These are phyloP conservation scores for Gossypium herbaceum DNA, from an alignment of 345 rosid genomes.

Conservation along the genomic window DNA sequence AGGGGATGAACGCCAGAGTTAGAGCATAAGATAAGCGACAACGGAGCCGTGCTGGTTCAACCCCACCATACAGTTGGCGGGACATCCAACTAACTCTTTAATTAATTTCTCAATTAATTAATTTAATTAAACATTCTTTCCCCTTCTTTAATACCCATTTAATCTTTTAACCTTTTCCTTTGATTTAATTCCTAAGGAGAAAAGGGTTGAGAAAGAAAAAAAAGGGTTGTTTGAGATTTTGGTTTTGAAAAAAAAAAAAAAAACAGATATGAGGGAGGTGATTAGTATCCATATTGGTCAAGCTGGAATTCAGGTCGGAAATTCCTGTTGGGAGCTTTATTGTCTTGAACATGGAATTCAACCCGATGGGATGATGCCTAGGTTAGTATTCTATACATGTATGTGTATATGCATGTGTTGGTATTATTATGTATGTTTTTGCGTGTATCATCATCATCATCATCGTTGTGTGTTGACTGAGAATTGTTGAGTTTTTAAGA, in stretches of 20 bases:
- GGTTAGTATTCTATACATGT: slow-evolving; percentile 21
- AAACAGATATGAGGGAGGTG: slow-evolving; percentile 47
- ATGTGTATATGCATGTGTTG: not conserved
- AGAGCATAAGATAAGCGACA: slow-evolving; percentile 27
- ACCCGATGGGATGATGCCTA: slow-evolving; percentile 60
- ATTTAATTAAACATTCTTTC: not conserved
- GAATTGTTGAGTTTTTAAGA: not conserved
- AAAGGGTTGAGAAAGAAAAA: not conserved
- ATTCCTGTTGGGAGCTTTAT: slow-evolving; percentile 75
- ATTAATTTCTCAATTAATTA: not conserved
- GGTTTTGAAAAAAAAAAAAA: not conserved
- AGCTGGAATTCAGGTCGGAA: slow-evolving; percentile 76
- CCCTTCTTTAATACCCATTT: not conserved
- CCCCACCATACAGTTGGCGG: slow-evolving; percentile 20
- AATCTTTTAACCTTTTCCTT: not conserved
- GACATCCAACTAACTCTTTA: slow-evolving; percentile 10
- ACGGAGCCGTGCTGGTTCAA: slow-evolving; percentile 13
- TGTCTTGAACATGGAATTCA: slow-evolving; percentile 77
- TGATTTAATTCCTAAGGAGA: not conserved
- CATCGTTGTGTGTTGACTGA: not conserved
- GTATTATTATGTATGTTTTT: not conserved
- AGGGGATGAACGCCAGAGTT: not conserved
- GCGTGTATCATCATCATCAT: not conserved
- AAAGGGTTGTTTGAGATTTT: not conserved
- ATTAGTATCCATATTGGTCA: slow-evolving; percentile 70